Evolutionary conservation across 169 alveolate genomes (phyloP).

Genomic region (Plasmodium billcollinsi): DNA sequence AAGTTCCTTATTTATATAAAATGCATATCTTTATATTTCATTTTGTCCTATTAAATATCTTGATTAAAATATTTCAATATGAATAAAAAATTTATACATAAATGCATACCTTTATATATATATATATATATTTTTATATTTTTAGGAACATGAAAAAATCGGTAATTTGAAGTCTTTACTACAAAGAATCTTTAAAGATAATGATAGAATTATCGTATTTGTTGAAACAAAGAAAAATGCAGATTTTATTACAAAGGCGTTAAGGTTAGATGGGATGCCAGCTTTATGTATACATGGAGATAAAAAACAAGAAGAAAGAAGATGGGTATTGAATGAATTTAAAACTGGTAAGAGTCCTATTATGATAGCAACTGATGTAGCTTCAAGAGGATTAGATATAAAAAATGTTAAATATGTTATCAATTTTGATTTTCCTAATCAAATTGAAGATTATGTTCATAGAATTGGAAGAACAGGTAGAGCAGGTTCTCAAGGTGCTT

Average conservation of each 20-base stretch:
- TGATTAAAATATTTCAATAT: too few species aligned
- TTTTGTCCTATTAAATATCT: too few species aligned
- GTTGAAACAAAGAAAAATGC: slow-evolving; percentile 85
- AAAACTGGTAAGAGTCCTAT: slow-evolving; percentile 95
- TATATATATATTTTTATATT: slow-evolving; percentile 5
- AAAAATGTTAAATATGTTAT: slow-evolving; percentile 96
- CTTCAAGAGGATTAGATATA: slow-evolving; percentile 99
- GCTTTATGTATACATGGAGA: slow-evolving; percentile 98
- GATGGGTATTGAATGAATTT: slow-evolving; percentile 95
- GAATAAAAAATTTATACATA: neutral
- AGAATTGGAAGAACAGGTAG: slow-evolving; percentile 98
- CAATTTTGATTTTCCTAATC: slow-evolving; percentile 98
- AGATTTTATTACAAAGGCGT: slow-evolving; percentile 91
- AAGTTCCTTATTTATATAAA: too few species aligned
- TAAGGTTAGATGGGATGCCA: slow-evolving; percentile 94
- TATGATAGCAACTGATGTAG: slow-evolving; percentile 99
- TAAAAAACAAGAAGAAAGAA: slow-evolving; percentile 95
- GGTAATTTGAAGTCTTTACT: slow-evolving; percentile 37
- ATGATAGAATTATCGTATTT: slow-evolving; percentile 77
- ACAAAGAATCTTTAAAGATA: slow-evolving; percentile 60
- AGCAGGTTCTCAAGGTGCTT: slow-evolving; percentile 95
- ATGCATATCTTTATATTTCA: too few species aligned
- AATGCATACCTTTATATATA: neutral
- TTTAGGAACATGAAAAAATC: slow-evolving; percentile 75
- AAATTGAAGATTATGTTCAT: slow-evolving; percentile 98